phyloP scores from a whole-genome alignment of 2,329 filamentous ascomycete species.

The Apiospora aurea region DNA sequence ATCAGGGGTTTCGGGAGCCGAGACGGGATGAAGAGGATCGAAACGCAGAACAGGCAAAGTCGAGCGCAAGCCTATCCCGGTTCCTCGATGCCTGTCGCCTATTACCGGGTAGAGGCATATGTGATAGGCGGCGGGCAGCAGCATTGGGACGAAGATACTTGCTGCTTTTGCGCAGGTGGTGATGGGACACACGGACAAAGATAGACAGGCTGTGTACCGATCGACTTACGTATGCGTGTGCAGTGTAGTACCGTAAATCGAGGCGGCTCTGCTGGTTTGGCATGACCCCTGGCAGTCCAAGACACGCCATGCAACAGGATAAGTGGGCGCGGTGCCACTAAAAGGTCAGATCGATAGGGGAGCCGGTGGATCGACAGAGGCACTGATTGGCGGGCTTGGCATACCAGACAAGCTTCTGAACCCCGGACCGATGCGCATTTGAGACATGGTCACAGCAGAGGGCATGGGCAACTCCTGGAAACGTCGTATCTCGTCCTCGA shows the following conservation, averaged over 20 bases:
- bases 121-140: not conserved
- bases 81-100: not conserved
- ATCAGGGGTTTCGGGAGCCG: constrained; percentile 12
- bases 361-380: not conserved
- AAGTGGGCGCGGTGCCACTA: not conserved
- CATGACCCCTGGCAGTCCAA: constrained; percentile 12
- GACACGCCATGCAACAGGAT: constrained; percentile 22
- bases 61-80: constrained; percentile 3
- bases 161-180: not conserved
- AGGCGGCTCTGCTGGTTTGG: constrained; percentile 14
- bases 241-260: not conserved
- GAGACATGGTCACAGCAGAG: constrained; percentile 4
- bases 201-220: not conserved
- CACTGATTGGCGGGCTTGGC: constrained; percentile 20
- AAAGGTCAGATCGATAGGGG: constrained; percentile 11
- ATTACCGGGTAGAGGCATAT: not conserved
- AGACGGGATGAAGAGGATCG: constrained; percentile 21
- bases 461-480: not conserved
- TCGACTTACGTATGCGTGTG: not conserved
- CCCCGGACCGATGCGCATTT: constrained; percentile 18
- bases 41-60: constrained; percentile 14
- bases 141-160: not conserved
- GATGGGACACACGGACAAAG: constrained; percentile 2
- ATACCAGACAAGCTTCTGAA: constrained; percentile 11
- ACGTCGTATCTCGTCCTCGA: not conserved